Evolutionary conservation across 768 basidiomycete genomes (phyloP), one percentile per base, ranked within the genome.

Genomic region (Russula foetens): DNA sequence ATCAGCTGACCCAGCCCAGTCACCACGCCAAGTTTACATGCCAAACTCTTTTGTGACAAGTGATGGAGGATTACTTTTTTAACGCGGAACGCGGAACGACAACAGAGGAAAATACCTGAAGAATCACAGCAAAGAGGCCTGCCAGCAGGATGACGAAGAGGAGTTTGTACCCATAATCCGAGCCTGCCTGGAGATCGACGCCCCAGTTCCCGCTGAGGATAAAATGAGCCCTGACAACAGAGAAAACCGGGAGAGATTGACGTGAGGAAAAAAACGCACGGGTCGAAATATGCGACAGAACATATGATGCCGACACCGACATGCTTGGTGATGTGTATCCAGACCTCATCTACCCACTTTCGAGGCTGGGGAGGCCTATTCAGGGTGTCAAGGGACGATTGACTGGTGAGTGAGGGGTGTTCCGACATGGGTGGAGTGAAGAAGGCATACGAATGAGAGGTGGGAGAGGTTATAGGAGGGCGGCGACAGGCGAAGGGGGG

Each of bases 241-340:
- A 53, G 17, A 23, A 21, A 47, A 4, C n/a, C n/a, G n/a, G n/a
- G n/a, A 19, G 56, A 35, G 47, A 41, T 12, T 7, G 31, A 4
- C 9, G 55, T n/a, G n/a, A n/a, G n/a, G 55, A 35, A 21, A 28
- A 33, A 28, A 26, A 77, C 86, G 69, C 66, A 90, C 84, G 90
- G 90, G 68, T 92, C 90, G 68, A 91, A 90, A 72, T 94, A 95
- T 0, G 92, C 92, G 9, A 94, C 90, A 9, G 88, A 81, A 64
- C 90, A 92, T 26, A 95, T 83, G 49, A 92, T 75, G n/a, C 92
- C 92, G 47, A 91, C 84, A 5, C 92, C 92, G 3, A 82, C 81
- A 69, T 90, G 89, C 66, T 77, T 84, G 57, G 74, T 78, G 28
- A 77, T 73, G 69, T 90, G 88, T 62, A 45, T 67, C 63, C 49